Conservation (phyloP, 148 eudicot species). For the Suaeda aralocaspica region DNA sequence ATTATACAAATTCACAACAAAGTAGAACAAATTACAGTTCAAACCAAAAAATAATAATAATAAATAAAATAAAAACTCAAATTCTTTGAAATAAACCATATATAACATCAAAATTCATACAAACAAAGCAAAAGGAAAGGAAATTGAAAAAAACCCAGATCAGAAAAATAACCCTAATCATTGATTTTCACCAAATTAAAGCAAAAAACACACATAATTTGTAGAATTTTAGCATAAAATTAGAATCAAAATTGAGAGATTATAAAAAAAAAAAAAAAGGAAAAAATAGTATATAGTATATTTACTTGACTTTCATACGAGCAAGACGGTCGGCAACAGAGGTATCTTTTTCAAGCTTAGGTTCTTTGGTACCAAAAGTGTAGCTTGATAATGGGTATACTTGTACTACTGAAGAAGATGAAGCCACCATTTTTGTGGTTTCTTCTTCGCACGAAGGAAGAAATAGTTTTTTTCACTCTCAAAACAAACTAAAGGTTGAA, state of each 20-base stretch:
- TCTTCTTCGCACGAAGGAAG: background rate
- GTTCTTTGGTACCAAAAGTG: slow-evolving; percentile 83
- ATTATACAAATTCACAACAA: background rate
- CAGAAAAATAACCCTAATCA: slow-evolving; percentile 1
- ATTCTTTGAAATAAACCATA: background rate
- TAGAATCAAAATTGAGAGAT: too few relatives aligned
- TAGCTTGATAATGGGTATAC: slow-evolving; percentile 74
- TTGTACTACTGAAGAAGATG: slow-evolving; percentile 48
- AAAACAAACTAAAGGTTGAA: background rate
- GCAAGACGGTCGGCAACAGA: slow-evolving; percentile 97
- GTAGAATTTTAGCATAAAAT: background rate
- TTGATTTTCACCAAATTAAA: background rate
- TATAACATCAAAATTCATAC: background rate
- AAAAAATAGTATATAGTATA: background rate
- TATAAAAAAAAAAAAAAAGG: background rate
- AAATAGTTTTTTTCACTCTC: slow-evolving; percentile 1
- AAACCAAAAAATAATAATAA: too few relatives aligned
- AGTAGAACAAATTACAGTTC: background rate
- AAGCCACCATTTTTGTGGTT: slow-evolving; percentile 38
- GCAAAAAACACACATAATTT: too few relatives aligned
- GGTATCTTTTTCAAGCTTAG: slow-evolving; percentile 91
- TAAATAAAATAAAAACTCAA: background rate
- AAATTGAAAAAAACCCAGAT: slow-evolving; percentile 7
- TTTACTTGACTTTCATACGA: slow-evolving; percentile 88
- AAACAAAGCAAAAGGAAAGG: background rate